Conservation (phyloP, 208 protist species). For the Acanthamoeba castellanii region DNA sequence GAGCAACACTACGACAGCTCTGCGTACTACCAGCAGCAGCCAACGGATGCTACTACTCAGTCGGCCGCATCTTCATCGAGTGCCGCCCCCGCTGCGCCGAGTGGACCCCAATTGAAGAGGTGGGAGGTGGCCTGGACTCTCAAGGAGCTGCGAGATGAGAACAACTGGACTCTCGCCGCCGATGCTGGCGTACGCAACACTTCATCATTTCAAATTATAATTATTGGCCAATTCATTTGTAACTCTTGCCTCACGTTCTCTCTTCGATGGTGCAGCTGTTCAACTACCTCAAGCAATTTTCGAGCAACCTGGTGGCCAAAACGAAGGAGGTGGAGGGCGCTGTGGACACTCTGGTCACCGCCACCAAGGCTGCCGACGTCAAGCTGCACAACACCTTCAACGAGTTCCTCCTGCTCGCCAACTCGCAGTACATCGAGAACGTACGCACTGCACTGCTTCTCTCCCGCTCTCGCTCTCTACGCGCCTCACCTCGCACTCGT, state of each 20-base stretch:
- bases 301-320: conserved; percentile 81
- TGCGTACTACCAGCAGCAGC: conserved; percentile 8
- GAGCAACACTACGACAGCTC: neutral
- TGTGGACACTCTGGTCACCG: conserved; percentile 82
- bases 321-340: conserved; percentile 84
- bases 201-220: neutral
- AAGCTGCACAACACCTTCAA: conserved; percentile 89
- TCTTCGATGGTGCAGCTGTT: conserved; percentile 49
- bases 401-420: conserved; percentile 86
- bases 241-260: neutral
- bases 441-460: conserved; percentile 7
- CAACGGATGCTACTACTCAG: neutral
- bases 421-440: conserved; percentile 89
- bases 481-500: neutral
- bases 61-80: neutral
- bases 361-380: conserved; percentile 77
- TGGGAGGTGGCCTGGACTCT: conserved; percentile 66
- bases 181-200: conserved; percentile 33
- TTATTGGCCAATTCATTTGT: no score
- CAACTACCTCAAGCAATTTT: conserved; percentile 85
- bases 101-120: conserved; percentile 25
- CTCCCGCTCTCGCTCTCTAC: no score
- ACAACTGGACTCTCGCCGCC: conserved; percentile 51
- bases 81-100: neutral
- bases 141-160: conserved; percentile 43